Evolutionary conservation across 108 stramenopile genomes (phyloP).

Genomic region (Chaetoceros muelleri): DNA sequence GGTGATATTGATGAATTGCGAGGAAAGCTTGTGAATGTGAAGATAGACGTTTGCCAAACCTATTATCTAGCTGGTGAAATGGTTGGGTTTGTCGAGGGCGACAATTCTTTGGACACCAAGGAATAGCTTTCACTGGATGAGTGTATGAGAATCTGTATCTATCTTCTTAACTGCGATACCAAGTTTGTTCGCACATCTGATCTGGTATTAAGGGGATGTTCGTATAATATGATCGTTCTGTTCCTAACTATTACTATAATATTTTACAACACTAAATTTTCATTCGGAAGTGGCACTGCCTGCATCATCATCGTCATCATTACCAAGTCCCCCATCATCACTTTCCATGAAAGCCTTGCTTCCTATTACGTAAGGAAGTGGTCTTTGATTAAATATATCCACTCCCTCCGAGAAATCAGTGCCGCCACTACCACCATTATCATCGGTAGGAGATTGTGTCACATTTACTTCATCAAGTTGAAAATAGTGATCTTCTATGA

Average conservation of each 20-base stretch:
- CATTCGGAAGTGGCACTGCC: not conserved
- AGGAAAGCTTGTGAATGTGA: conserved; percentile 79
- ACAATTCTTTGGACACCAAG: too few relatives aligned
- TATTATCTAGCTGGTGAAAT: conserved; percentile 61
- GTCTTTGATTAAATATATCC: conserved; percentile 28
- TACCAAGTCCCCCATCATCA: not conserved
- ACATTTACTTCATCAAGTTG: not conserved
- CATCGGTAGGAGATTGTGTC: too few relatives aligned
- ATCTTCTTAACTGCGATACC: too few relatives aligned
- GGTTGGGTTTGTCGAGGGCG: conserved; percentile 4
- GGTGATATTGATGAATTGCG: conserved; percentile 81
- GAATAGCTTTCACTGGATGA: too few relatives aligned
- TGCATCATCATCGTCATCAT: not conserved
- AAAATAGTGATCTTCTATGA: not conserved
- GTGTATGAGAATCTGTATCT: not conserved
- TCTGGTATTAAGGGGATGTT: too few relatives aligned
- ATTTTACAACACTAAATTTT: too few relatives aligned
- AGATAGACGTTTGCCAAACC: conserved; percentile 54
- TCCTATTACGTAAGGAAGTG: conserved; percentile 26
- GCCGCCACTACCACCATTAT: not conserved
- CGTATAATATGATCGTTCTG: too few relatives aligned
- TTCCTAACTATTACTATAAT: too few relatives aligned
- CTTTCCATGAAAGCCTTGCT: conserved; percentile 30
- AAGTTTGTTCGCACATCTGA: too few relatives aligned
- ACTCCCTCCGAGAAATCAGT: too few relatives aligned